phyloP scores from a whole-genome alignment of 345 rosid species.

The Nasturtium officinale region DNA sequence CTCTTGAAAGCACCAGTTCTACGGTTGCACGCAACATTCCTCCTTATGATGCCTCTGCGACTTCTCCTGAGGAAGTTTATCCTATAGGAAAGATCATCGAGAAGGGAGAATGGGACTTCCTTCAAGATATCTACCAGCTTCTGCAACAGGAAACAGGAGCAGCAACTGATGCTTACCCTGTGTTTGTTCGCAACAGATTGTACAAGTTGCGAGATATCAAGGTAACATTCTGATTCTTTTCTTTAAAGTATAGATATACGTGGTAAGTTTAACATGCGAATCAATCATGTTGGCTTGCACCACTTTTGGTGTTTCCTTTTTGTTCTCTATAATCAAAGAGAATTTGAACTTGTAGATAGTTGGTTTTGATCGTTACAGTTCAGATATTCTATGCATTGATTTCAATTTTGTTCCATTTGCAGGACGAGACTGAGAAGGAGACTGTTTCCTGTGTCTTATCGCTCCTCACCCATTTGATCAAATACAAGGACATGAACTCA shows the following conservation, averaged over 20 bases:
- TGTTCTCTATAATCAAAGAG: conserved; percentile 9
- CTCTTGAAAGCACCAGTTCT: conserved; percentile 55
- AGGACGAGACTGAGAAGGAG: conserved; percentile 63
- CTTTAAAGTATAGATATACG: neutral
- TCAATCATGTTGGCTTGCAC: conserved; percentile 9
- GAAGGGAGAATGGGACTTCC: conserved; percentile 65
- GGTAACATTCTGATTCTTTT: conserved; percentile 49
- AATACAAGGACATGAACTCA: conserved; percentile 70
- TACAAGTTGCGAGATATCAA: conserved; percentile 50
- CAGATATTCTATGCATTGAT: neutral
- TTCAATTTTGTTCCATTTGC: conserved; percentile 15
- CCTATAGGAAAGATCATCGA: conserved; percentile 77
- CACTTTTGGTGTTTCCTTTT: neutral
- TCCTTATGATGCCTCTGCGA: conserved; percentile 60
- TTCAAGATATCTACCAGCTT: conserved; percentile 57
- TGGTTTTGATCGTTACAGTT: neutral
- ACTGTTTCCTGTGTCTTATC: conserved; percentile 53
- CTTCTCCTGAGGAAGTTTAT: conserved; percentile 63
- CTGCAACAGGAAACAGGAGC: conserved; percentile 44
- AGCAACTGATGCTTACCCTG: conserved; percentile 51
- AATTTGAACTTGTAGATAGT: neutral
- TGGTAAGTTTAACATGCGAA: neutral
- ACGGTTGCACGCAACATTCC: conserved; percentile 68
- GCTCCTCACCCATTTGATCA: conserved; percentile 69
- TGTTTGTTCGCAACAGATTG: conserved; percentile 73